phyloP scores from a whole-genome alignment of 768 basidiomycete genomes.

The Daedaleopsis nitida region DNA sequence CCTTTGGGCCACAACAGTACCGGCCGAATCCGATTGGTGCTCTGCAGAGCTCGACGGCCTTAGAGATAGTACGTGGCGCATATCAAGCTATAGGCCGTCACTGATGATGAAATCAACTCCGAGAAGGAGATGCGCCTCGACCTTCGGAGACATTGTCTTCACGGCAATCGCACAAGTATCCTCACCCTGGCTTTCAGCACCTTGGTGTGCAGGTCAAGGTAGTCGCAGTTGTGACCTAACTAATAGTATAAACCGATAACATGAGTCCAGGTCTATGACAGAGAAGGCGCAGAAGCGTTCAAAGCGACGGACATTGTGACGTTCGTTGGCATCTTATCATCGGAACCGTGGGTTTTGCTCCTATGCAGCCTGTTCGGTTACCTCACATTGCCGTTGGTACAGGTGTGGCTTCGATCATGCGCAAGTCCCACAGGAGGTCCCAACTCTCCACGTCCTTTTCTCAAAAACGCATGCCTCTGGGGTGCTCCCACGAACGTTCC shows the following conservation, averaged over 20 bases:
- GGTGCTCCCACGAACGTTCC: constrained; percentile 43
- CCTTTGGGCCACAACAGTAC: constrained; percentile 76
- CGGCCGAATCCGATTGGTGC: constrained; percentile 67
- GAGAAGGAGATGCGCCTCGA: neutral
- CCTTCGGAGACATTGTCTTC: neutral
- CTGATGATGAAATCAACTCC: neutral
- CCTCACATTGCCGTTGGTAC: neutral
- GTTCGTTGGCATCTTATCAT: constrained; percentile 74
- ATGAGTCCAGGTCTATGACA: constrained; percentile 59
- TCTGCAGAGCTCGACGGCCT: constrained; percentile 32
- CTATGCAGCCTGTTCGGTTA: neutral
- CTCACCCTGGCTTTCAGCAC: constrained; percentile 52
- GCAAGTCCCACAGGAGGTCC: constrained; percentile 43
- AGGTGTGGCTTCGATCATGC: constrained; percentile 37
- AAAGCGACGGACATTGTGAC: constrained; percentile 64
- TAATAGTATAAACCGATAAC: neutral
- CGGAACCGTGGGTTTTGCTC: constrained; percentile 55
- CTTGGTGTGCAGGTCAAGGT: constrained; percentile 79
- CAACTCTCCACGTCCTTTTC: constrained; percentile 74
- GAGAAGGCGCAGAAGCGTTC: constrained; percentile 42
- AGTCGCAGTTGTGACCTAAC: neutral
- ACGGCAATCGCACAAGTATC: constrained; percentile 62
- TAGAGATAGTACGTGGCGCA: constrained; percentile 19
- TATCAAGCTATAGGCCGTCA: neutral
- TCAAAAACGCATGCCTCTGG: constrained; percentile 41